Evolutionary conservation across 1,284 basidiomycete species (phyloP).

Genomic region (Thelephora terrestris): DNA sequence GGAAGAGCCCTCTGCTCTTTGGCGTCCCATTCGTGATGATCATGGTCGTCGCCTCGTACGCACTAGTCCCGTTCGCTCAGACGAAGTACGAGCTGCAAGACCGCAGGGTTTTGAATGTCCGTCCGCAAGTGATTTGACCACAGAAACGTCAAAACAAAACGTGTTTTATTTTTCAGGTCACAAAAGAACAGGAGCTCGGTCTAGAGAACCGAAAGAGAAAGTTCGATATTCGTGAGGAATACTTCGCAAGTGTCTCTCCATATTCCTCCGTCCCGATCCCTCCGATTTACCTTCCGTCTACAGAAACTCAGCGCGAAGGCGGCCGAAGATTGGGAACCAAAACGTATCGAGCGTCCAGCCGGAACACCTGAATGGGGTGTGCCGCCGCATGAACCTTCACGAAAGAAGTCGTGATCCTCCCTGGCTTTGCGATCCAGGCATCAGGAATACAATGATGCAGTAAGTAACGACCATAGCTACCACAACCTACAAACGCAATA

Average conservation of each 20-base stretch:
- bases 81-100: slow-evolving; percentile 87
- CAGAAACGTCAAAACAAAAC: neutral
- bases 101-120: slow-evolving; percentile 63
- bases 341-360: slow-evolving; percentile 71
- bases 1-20: slow-evolving; percentile 60
- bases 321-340: slow-evolving; percentile 81
- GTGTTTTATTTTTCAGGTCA: slow-evolving; percentile 36
- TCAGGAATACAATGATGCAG: too few relatives aligned
- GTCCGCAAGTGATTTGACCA: slow-evolving; percentile 12
- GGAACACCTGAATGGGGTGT: slow-evolving; percentile 87
- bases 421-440: too few relatives aligned
- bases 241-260: slow-evolving; percentile 62
- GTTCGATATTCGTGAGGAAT: slow-evolving; percentile 92
- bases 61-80: slow-evolving; percentile 76
- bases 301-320: slow-evolving; percentile 57
- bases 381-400: slow-evolving; percentile 44
- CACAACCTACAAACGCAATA: neutral
- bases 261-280: slow-evolving; percentile 2
- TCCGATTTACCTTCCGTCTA: slow-evolving; percentile 3
- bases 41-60: slow-evolving; percentile 85
- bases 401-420: slow-evolving; percentile 3
- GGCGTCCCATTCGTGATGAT: slow-evolving; percentile 83
- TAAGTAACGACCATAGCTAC: too few relatives aligned
- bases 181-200: slow-evolving; percentile 77
- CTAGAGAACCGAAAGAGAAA: slow-evolving; percentile 74